phyloP scores from a whole-genome alignment of 1,284 basidiomycete genomes.

The Sphaerobolus stellatus region DNA sequence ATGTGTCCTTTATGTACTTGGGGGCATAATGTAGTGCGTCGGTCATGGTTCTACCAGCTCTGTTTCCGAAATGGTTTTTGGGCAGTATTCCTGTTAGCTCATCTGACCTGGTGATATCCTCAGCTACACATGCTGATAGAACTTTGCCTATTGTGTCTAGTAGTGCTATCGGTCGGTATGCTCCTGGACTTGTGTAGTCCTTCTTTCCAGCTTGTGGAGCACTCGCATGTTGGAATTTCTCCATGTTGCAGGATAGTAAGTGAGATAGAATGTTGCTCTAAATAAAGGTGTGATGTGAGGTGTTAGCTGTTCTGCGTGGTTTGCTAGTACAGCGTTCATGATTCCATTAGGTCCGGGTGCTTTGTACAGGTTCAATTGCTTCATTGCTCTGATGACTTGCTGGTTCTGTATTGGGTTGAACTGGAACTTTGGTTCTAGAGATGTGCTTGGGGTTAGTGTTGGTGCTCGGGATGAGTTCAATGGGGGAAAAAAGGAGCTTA shows the following conservation, averaged over 20 bases:
- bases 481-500: background rate
- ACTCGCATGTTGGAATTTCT: slow-evolving; percentile 2
- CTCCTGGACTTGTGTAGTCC: slow-evolving; percentile 11
- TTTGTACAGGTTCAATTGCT: background rate
- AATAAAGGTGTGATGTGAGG: background rate
- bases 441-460: background rate
- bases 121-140: slow-evolving; percentile 11
- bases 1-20: background rate
- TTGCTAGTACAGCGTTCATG: background rate
- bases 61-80: slow-evolving; percentile 8
- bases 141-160: slow-evolving; percentile 15
- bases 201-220: slow-evolving; percentile 13
- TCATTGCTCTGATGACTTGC: background rate
- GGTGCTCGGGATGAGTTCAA: background rate
- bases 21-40: slow-evolving; percentile 13
- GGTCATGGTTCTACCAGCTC: slow-evolving; percentile 11
- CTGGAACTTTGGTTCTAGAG: background rate
- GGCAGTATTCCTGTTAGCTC: slow-evolving; percentile 6
- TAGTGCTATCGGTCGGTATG: slow-evolving; percentile 16
- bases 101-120: background rate
- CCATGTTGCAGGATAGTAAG: slow-evolving; percentile 15
- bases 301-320: background rate
- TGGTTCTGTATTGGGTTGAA: background rate
- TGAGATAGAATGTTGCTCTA: background rate
- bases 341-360: background rate